Evolutionary conservation across 345 rosid genomes (phyloP), one percentile per base, ranked within the genome.

Genomic region (Geranium rotundifolium): DNA sequence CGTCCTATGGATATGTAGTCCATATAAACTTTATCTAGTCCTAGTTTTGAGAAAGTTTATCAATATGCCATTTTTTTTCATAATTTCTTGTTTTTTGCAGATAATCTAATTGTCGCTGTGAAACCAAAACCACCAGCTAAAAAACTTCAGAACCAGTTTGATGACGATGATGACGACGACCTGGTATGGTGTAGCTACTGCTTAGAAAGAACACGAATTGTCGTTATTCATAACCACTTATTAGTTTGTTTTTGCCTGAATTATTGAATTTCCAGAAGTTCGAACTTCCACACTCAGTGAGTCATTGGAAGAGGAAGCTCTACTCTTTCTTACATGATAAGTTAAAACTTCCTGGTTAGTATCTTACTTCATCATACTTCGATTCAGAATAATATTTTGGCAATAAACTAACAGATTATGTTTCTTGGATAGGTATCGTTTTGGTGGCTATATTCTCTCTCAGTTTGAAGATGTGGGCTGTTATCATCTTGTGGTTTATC

Each of bases 291-390:
- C 73, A 71, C 17, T 79, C 97, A 67, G 74, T 90, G 57, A 88
- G 81, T 72, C 71, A 75, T 65, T 81, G 91, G 86, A 84, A 88
- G 80, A 90, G 69, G 79, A 85, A 69, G 80, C 80, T 87, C 5
- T 84, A 73, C 65, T 73, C 63, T 74, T 72, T 87, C 72, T 76
- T 87, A 57, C 89, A 64, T 67, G 72, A 87, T 66, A 85, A 77
- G 78, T 64, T 87, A 75, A 90, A 82, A 79, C 67, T 90, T 65
- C 93, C 95, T 39, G 87, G 97, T 88, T 65, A 81, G 73, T 63
- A 61, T 74, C 64, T 57, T 6, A 46, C 68, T 60, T 55, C 59
- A 59, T 4, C 19, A 49, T 20, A 56, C 54, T 58, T 67, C 18
- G 66, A 68, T 59, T 58, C 7, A 39, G 55, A 64, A 31, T 37